Evolutionary conservation across 2,329 filamentous ascomycete species (phyloP), one percentile per base, ranked within the genome.

Genomic region (Penicillium capsulatum): DNA sequence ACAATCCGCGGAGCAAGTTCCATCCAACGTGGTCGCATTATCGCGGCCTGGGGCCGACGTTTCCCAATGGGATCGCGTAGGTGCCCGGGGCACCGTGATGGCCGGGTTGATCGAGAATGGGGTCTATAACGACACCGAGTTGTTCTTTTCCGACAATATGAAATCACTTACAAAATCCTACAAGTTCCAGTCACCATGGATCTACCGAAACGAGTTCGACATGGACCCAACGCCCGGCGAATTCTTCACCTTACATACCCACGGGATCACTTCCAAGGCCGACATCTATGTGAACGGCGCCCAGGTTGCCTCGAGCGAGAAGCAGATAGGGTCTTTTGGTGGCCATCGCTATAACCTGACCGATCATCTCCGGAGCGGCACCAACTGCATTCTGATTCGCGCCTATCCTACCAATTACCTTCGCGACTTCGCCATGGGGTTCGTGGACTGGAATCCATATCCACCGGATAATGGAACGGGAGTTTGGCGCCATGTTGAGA

Each of bases 391-490:
- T 2, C 63, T 75, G 1, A 69, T 81, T 13, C 66, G 67, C 27
- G 74, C 71, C 0, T 71, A 80, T 46, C 78, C 79, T 0, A 81
- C 79, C 0, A 67, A 79, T 45, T 81, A 81, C 53, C 67, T 75
- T 11, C 68, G 73, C 16, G 77, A 83, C 44, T 72, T 83, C 36
- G 77, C 73, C 0, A 60, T 80, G 7, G 76, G 76, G 0, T 82
- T 79, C 39, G 72, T 78, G 0, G 78, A 81, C 50, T 81, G 79
- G 78, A 81, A 81, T 38, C 77, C 77, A 0, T 73, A 74, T 38
- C 76, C 79, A 0, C 71, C 76, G 0, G 79, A 83, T 53, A 81
- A 81, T 32, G 79, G 79, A 2, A 80, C 77, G 0, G 79, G 79
- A 0, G 65, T 83, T 7, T 83, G 80, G 80, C 68, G 80, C 4